phyloP scores from a whole-genome alignment of 495 filamentous ascomycete species.

The Clavariopsis aquatica region DNA sequence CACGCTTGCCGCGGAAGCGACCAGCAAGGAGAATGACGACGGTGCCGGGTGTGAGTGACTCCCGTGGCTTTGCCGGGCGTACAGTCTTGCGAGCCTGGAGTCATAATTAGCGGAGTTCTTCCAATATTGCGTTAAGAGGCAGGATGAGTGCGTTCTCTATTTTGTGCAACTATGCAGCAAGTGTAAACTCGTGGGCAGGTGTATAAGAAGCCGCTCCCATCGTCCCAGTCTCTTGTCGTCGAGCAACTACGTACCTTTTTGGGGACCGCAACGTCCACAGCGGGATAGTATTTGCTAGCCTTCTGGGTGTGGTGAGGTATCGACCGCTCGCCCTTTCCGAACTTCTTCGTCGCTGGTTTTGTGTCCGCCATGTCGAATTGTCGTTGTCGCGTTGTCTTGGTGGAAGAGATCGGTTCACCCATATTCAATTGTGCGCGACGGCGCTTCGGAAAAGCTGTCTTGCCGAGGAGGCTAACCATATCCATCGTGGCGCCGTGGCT shows the following conservation, averaged over 20 bases:
- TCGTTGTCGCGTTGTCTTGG: conserved; percentile 14
- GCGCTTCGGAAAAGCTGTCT: not conserved
- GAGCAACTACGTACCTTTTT: conserved; percentile 77
- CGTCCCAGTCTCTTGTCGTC: not conserved
- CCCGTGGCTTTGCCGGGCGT: conserved; percentile 78
- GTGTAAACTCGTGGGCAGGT: not conserved
- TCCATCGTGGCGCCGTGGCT: not conserved
- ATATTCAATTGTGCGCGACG: conserved; percentile 3
- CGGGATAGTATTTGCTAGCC: conserved; percentile 99
- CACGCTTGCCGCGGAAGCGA: conserved; percentile 99
- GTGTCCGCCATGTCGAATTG: conserved; percentile 39
- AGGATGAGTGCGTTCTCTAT: not conserved
- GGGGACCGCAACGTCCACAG: conserved; percentile 84
- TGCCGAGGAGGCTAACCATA: not conserved
- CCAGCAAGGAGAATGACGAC: conserved; percentile 98
- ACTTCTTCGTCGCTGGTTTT: conserved; percentile 77
- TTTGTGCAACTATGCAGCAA: not conserved
- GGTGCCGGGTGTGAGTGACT: conserved; percentile 86
- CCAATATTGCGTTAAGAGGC: not conserved
- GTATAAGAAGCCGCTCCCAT: not conserved
- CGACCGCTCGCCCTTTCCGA: conserved; percentile 93
- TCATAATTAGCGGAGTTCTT: conserved; percentile 24
- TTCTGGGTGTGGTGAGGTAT: conserved; percentile 81
- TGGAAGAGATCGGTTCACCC: not conserved
- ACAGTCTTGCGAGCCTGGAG: conserved; percentile 88